phyloP scores from a whole-genome alignment of 208 protist species.

The Trypanosoma mega region DNA sequence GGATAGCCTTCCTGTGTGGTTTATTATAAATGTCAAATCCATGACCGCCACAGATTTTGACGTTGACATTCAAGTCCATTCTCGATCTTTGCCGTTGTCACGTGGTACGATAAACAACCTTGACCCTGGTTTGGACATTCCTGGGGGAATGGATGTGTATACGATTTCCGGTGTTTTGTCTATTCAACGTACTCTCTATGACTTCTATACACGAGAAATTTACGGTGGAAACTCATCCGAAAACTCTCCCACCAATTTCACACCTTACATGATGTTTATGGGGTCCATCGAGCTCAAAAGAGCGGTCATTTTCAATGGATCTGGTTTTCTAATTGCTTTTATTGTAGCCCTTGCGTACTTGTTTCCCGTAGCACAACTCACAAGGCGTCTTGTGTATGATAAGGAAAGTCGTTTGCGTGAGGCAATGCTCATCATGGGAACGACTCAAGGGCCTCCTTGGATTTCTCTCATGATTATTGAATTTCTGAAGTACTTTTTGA shows the following conservation, averaged over 20 bases:
- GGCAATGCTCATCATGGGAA: slow-evolving; percentile 45
- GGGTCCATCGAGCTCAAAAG: not conserved
- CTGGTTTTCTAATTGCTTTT: slow-evolving; percentile 11
- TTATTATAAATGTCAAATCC: slow-evolving; percentile 29
- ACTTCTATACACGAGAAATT: slow-evolving; percentile 71
- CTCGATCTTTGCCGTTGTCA: slow-evolving; percentile 38
- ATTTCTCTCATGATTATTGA: slow-evolving; percentile 28
- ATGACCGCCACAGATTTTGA: slow-evolving; percentile 48
- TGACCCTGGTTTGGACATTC: slow-evolving; percentile 39
- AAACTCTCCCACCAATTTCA: not conserved
- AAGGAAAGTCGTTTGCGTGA: slow-evolving; percentile 39
- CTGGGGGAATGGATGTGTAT: slow-evolving; percentile 60
- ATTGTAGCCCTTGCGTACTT: slow-evolving; percentile 25
- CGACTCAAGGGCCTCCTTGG: slow-evolving; percentile 17
- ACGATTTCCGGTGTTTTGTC: slow-evolving; percentile 69
- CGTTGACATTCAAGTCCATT: slow-evolving; percentile 63
- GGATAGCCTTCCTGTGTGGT: slow-evolving; percentile 33
- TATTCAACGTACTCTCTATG: slow-evolving; percentile 59
- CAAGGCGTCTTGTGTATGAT: slow-evolving; percentile 24
- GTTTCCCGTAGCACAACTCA: slow-evolving; percentile 30
- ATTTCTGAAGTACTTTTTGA: slow-evolving; percentile 11
- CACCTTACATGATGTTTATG: slow-evolving; percentile 9
- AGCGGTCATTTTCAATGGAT: not conserved
- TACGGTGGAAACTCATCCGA: slow-evolving; percentile 11
- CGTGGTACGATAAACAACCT: slow-evolving; percentile 24